A percentile compares a stretch with the other conserved stretches of the same genome.
Evolutionary conservation across 2,329 filamentous ascomycete genomes (phyloP).

Genomic region (Neocucurbitaria cava): DNA sequence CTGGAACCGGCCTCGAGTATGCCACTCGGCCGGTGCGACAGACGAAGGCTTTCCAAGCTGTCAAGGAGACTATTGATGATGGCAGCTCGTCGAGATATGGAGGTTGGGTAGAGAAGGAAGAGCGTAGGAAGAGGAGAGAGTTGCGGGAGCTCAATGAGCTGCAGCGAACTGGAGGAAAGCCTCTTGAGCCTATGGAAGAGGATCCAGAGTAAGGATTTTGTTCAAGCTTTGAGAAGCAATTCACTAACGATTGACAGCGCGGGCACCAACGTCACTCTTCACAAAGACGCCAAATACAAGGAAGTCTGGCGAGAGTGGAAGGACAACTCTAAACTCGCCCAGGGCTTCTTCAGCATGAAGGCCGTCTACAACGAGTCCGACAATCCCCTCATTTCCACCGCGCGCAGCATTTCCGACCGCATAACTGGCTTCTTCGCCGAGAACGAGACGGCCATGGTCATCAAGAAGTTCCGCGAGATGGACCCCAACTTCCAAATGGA

Average conservation of each 20-base stretch:
- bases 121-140: constrained; percentile 81
- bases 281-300: constrained; percentile 98
- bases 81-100: constrained; percentile 95
- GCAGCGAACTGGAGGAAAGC: constrained; percentile 55
- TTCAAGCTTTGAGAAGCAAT: background rate
- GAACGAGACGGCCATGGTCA: constrained; percentile 96
- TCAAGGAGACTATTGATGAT: constrained; percentile 96
- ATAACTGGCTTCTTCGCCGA: constrained; percentile 97
- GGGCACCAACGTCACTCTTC: constrained; percentile 90
- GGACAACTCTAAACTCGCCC: constrained; percentile 86
- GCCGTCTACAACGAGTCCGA: constrained; percentile 94
- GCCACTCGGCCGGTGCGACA: constrained; percentile 93
- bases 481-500: constrained; percentile 95
- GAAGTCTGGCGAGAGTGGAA: constrained; percentile 98
- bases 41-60: constrained; percentile 90
- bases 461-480: constrained; percentile 97
- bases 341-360: constrained; percentile 86
- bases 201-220: constrained; percentile 76
- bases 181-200: constrained; percentile 72
- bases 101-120: constrained; percentile 96
- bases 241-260: constrained; percentile 64
- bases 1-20: constrained; percentile 88
- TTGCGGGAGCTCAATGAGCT: constrained; percentile 69
- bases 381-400: constrained; percentile 91
- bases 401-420: constrained; percentile 90